These are phyloP conservation scores for Xanthoceras sorbifolium DNA, from an alignment of 345 rosid genomes.

Conservation along the genomic window DNA sequence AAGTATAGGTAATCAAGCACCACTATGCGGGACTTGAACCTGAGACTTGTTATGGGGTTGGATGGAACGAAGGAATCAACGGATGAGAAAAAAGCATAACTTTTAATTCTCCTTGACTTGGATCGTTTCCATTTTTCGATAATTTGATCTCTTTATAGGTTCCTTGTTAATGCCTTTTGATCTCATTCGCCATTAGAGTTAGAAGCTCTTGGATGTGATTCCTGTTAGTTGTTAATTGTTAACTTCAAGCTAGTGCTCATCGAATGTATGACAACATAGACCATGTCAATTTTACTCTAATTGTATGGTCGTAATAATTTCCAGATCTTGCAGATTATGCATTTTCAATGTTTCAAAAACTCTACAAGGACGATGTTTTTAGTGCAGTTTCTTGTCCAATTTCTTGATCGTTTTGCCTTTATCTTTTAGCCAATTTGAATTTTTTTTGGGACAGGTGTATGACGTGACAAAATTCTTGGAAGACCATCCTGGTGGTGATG, in stretches of 20 bases:
- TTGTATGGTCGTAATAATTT: too few species aligned
- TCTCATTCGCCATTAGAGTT: neutral
- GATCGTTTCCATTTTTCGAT: neutral
- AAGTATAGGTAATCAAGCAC: too few species aligned
- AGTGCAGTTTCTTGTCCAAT: neutral
- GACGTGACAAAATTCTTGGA: constrained; percentile 80
- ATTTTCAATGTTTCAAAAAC: neutral
- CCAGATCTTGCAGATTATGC: neutral
- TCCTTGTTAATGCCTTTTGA: too few species aligned
- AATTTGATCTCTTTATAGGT: neutral
- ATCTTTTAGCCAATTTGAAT: neutral
- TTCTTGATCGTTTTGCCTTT: neutral
- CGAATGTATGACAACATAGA: too few species aligned
- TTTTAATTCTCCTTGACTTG: too few species aligned
- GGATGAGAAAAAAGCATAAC: too few species aligned
- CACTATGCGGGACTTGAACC: too few species aligned
- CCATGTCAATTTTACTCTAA: neutral
- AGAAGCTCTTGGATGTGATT: neutral
- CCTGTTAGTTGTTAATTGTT: neutral
- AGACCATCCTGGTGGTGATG: constrained; percentile 81
- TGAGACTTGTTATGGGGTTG: too few species aligned
- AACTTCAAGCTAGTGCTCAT: neutral
- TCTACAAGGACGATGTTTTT: neutral
- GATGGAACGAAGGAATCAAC: too few species aligned
- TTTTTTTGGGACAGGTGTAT: constrained; percentile 49